These are phyloP conservation scores for Colletotrichum horii DNA, from an alignment of 2,329 filamentous ascomycete species.

Conservation along the genomic window DNA sequence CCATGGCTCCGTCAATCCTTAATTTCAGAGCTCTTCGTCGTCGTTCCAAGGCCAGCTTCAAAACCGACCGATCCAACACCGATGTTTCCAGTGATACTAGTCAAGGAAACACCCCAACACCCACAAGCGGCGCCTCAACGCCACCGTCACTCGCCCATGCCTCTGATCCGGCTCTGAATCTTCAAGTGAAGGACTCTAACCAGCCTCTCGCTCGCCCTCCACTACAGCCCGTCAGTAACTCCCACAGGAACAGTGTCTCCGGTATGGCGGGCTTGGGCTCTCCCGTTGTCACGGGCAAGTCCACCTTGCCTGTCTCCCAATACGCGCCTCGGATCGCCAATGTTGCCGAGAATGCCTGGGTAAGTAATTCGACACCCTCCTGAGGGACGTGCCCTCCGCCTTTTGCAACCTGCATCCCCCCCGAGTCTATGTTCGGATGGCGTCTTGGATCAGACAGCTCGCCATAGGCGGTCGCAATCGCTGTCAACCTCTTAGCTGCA, in stretches of 20 bases:
- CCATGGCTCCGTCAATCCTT: constrained; percentile 71
- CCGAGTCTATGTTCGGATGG: not conserved
- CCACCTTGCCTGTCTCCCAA: constrained; percentile 69
- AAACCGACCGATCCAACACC: constrained; percentile 58
- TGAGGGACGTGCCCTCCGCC: not conserved
- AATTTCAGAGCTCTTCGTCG: constrained; percentile 74
- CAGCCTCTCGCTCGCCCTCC: constrained; percentile 38
- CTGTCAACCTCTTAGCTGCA: constrained; percentile 4
- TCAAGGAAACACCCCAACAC: constrained; percentile 65
- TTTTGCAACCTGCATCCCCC: not conserved
- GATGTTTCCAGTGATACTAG: constrained; percentile 67
- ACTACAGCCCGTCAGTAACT: constrained; percentile 40
- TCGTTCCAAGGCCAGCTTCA: constrained; percentile 77
- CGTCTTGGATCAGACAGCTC: not conserved
- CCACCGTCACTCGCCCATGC: constrained; percentile 75
- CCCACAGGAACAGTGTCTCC: constrained; percentile 67
- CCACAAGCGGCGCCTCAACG: constrained; percentile 73
- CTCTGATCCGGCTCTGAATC: constrained; percentile 69
- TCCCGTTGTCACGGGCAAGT: constrained; percentile 58
- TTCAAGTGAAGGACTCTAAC: constrained; percentile 58
- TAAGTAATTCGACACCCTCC: constrained; percentile 48
- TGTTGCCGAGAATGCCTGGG: constrained; percentile 83
- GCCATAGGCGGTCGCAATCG: not conserved
- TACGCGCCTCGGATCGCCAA: constrained; percentile 84
- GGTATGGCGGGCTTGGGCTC: constrained; percentile 68